Evolutionary conservation across 345 rosid species (phyloP), one percentile per base, ranked within the genome.

Genomic region (Hibiscus syriacus): DNA sequence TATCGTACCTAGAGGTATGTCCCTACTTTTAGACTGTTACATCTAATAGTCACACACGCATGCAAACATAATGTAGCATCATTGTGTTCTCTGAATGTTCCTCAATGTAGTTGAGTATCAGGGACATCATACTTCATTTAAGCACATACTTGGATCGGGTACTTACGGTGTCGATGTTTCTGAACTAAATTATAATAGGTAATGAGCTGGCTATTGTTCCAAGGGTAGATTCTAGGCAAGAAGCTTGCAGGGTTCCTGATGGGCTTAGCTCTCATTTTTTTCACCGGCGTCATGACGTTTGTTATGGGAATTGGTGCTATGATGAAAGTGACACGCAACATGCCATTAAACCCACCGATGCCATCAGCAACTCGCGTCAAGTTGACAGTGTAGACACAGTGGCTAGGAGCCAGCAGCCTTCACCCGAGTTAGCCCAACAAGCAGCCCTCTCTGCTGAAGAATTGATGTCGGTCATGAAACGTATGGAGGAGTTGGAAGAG

Each of bases 401-500:
- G 69, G 58, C 77, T 53, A 80, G 81, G 76, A 72, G 80, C 61
- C 67, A 61, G 48, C 71, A 68, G 61, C 74, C 69, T 50, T 68
- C 80, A 66, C 32, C 72, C 49, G 67, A 75, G 73, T 61, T 74
- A 27, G 6, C 79, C 16, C 72, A 49, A 11, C 73, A 85, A 2
- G 66, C 72, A 2, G 66, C 74, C 1, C 69, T 84, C 78, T 77
- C 90, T 17, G 65, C 79, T 5, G 72, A 71, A 11, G 97, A 93
- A 39, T 86, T 78, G 78, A 70, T 86, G 78, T 75, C 84, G 13
- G 79, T 86, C 38, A 74, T 87, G 81, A 88, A 83, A 64, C 86
- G 88, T 72, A 83, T 93, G 96, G 84, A 86, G 63, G 93, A 88
- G 75, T 61, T 93, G 80, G 98, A 90, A 75, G 90, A 87, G 52